Evolutionary conservation across 108 stramenopile genomes (phyloP), one percentile per base, ranked within the genome.

Genomic region (Phaeodactylum tricornutum): DNA sequence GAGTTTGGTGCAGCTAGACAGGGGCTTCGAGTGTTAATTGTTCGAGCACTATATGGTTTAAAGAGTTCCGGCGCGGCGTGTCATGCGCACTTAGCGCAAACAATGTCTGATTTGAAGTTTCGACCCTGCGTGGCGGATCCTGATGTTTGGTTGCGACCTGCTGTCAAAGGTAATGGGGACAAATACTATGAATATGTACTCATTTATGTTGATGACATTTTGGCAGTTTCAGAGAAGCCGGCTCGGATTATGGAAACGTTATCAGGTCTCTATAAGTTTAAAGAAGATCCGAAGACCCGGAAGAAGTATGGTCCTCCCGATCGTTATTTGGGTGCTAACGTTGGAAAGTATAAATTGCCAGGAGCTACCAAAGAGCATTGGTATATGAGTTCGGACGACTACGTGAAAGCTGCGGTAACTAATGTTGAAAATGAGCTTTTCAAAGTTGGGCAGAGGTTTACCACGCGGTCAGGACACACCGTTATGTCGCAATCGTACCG

Each of bases 11-110:
- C 43, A 9, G 48, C 61, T 3, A 29, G 4, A 17, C 28, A 54
- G 20, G 59, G 58, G 17, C 43, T 47, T 20, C 22, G 3, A 23
- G 63, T 41, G 4, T 44, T 22, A 1, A 47, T 63, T 5, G 56
- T 50, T 3, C 43, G 52, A 26, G 69, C 61, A 2, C 25, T 75
- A 1, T 75, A 75, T 34, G 74, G 74, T 15, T 27, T 75, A 19
- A 66, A 63, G 26, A 47, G 44, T 14, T 20, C 27, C 9, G 63
- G 55, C 3, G 47, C 48, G 24, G 63, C 55, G 2, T 57, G 47
- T 34, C 29, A 46, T 15, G 5, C 58, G 1, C 11, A 27, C n/a
- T 37, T 60, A 11, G 43, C 37, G 19, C 26, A 58, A 8, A 28
- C 19, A 8, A n/a, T 52, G 45, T 11, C 5, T 4, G 19, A 21